Evolutionary conservation across 352 stramenopile species (phyloP), one percentile per base, ranked within the genome.

Genomic region (Albugo candida): DNA sequence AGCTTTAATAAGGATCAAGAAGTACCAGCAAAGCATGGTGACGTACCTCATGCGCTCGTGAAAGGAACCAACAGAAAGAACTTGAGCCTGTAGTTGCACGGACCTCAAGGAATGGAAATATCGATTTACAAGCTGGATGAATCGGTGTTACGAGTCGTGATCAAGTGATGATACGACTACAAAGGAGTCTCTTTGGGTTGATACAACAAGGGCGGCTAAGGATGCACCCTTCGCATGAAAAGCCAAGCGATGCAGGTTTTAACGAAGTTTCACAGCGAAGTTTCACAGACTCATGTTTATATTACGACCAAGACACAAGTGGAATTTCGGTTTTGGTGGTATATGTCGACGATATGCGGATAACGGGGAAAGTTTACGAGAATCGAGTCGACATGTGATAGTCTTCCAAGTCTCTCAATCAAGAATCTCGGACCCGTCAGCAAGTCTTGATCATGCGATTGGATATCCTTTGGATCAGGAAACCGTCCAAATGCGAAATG

Each of bases 291-390:
- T 21, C 38, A 21, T 43, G 38, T 10, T 24, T 43, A 14, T 43
- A 43, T 24, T 43, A 43, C 38, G 17, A 24, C 17, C 38, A 43
- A 43, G 20, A 24, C 8, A 10, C 17, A 24, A 24, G 20, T 24
- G 38, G 20, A 24, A 8, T 43, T 43, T 10, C 20, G 38, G 12
- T 64, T 1, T 50, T 63, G 0, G 60, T 46, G 1, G 42, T 54
- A 1, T 66, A 63, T 45, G 51, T 63, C 0, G 64, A 68, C 17
- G 64, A 74, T 34, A 21, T 74, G 0, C 17, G 69, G 5, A 54
- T 55, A 1, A 67, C 53, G 0, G 51, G 35, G 0, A 61, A 0
- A 24, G 48, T 43, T 11, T 49, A n/a, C 0, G 0, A 45, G 36
- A 0, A 45, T 60, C 1, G 46, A 58, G 20, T 39, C 17, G 14